Base-by-base conservation (phyloP, 1,284 basidiomycete species). In the Fomitopsis pinicola region DNA sequence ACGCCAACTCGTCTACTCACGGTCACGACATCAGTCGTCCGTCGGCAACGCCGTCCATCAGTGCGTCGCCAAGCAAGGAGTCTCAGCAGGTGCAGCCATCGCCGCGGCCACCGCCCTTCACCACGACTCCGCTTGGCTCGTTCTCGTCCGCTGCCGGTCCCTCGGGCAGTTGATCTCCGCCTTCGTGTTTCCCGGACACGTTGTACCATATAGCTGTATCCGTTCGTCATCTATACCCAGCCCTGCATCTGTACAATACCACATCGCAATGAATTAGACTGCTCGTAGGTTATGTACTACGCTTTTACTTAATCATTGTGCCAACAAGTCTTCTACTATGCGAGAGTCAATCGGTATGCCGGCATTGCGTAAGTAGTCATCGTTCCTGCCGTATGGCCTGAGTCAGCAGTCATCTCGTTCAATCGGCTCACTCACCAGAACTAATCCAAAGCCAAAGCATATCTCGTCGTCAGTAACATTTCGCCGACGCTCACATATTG, bases 341-440 rank as follows among this genome's bases (percentile, higher is more conserved):
- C 75, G 73, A 46, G 69, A 71, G 66, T 89, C 81, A 42, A 88
- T 75, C 6, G 83, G 78, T 42, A 94, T 91, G 50, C 80, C 77
- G 36, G 86, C 84, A 36, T 80, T 79, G 33, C 70, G 72, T 22
- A 95, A 79, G 72, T 94, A 94, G 10, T 89, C 86, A 68, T 92
- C 89, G 63, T 91, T 92, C 92, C 92, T 92, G 67, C 9, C 15
- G 15, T 48, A n/a, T 35, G 14, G 17, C 28, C 1, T 17, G 12
- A 30, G 17, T 8, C 7, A 28, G 15, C 17, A 42, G n/a, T 28
- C 14, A 8, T 17, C 38, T 33, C n/a, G 12, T 28, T 22, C 12
- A 8, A 48, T n/a, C 5, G 56, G 3, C n/a, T 9, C 57, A 42
- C 76, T 63, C 62, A 80, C 80, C 79, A 82, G 66, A 81, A 81